phyloP scores from a whole-genome alignment of 169 alveolate genomes.

The Theileria equi region DNA sequence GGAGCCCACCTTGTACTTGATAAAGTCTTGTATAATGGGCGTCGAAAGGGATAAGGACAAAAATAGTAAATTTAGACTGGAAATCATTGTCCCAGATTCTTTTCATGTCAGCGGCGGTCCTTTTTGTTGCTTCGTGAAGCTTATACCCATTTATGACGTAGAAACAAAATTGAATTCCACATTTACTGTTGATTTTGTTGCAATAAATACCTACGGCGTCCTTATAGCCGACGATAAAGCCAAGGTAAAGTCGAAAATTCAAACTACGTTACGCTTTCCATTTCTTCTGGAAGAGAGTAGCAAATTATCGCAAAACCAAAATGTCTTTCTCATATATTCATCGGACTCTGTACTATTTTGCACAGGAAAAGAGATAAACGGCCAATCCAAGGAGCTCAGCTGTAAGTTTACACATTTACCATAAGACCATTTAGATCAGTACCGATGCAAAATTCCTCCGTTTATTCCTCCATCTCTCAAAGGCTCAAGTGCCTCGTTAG shows the following conservation, averaged over 20 bases:
- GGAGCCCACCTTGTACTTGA: no score
- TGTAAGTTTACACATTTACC: constrained; percentile 20
- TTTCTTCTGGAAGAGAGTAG: constrained; percentile 36
- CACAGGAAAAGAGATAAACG: constrained; percentile 17
- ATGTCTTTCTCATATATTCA: constrained; percentile 26
- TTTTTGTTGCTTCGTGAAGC: constrained; percentile 55
- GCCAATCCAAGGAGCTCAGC: constrained; percentile 12
- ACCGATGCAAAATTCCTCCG: constrained; percentile 46
- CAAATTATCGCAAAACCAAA: constrained; percentile 10
- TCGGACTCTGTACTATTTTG: constrained; percentile 48
- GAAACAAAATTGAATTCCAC: constrained; percentile 4
- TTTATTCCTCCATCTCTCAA: constrained; percentile 55
- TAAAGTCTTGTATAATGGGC: not conserved
- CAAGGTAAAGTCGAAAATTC: constrained; percentile 2
- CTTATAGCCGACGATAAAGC: constrained; percentile 2
- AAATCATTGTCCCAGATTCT: constrained; percentile 38
- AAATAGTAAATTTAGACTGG: constrained; percentile 23
- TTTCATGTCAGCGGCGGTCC: constrained; percentile 57
- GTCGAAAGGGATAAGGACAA: not conserved
- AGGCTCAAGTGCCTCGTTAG: constrained; percentile 49
- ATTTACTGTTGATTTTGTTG: constrained; percentile 45
- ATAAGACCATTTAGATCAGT: constrained; percentile 24
- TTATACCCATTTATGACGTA: constrained; percentile 39
- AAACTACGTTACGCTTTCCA: constrained; percentile 34
- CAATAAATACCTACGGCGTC: constrained; percentile 50